Evolutionary conservation across 208 protist genomes (phyloP), one percentile per base, ranked within the genome.

Genomic region (Plasmodiophora brassicae): DNA sequence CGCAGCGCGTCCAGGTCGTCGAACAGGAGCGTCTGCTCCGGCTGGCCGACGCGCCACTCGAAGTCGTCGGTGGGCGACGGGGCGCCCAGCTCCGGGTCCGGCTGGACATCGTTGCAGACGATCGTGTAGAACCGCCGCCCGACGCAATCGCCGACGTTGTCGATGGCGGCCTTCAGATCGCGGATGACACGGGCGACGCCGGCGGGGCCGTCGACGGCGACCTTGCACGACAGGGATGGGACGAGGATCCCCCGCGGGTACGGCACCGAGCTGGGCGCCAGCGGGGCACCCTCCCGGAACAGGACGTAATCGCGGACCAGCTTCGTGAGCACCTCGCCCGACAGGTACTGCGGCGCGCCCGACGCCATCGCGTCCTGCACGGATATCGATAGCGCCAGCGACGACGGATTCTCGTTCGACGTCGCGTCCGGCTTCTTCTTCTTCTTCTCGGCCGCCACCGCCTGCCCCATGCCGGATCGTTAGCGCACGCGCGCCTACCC

Each of bases 341-440:
- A 57, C 20, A 57, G 50, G 50, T 57, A 57, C 20, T 28, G 20
- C 20, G 50, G 50, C 25, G 14, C 50, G 25, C 50, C 50, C 20
- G 50, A 57, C 50, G 50, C 50, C 50, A 57, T 57, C 20, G 50
- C 50, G 50, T 57, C 50, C 50, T 57, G 50, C 20, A 57, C 50
- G 14, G 50, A 14, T 14, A 57, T 57, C 25, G 50, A 57, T 25
- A 57, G 25, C 14, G 50, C 25, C 14, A 57, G 25, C 14, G 35
- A 35, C 1, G 22, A 54, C 60, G 46, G 22, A n/a, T n/a, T n/a
- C n/a, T n/a, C n/a, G n/a, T n/a, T n/a, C n/a, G n/a, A n/a, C 1
- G 25, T 36, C 0, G 35, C 50, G 86, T 85, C 1, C 0, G 28
- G 86, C 85, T 88, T 86, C 85, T 72, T 1, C 46, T 88, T 91